These are phyloP conservation scores for Colletotrichum magnum DNA, from an alignment of 2,329 filamentous ascomycete genomes.

Conservation along the genomic window DNA sequence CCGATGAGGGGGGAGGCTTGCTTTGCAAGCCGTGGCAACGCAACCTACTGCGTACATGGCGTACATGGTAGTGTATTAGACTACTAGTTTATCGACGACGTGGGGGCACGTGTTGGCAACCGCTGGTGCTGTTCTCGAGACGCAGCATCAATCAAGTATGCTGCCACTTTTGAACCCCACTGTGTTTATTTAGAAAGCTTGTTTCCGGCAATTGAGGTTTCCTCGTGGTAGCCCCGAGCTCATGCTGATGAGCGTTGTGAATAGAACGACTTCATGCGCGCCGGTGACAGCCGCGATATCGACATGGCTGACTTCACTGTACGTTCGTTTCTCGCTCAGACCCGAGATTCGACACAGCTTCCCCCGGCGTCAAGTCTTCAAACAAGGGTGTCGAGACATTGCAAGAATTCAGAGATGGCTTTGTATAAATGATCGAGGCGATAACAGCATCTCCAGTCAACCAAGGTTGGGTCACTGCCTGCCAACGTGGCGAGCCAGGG, in stretches of 20 bases:
- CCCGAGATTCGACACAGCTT: too few relatives aligned
- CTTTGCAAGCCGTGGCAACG: neutral
- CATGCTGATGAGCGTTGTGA: conserved; percentile 7
- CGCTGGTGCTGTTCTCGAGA: neutral
- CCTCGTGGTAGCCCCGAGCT: conserved; percentile 15
- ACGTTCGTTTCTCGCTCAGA: too few relatives aligned
- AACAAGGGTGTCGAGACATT: too few relatives aligned
- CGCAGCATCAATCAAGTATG: neutral
- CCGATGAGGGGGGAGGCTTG: neutral
- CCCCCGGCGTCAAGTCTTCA: too few relatives aligned
- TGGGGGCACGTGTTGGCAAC: conserved; percentile 11
- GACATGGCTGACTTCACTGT: too few relatives aligned
- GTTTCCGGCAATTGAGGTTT: conserved; percentile 29
- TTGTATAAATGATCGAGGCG: too few relatives aligned
- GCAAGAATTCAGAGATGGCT: too few relatives aligned
- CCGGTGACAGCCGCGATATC: neutral
- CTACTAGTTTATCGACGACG: neutral
- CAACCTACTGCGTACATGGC: neutral
- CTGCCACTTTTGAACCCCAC: conserved; percentile 1
- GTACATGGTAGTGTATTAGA: neutral
- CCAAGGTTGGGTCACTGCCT: neutral
- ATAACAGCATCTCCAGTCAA: neutral
- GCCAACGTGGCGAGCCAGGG: conserved; percentile 10
- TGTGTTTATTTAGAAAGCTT: conserved; percentile 26
- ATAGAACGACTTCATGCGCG: neutral